Conservation (phyloP, 768 basidiomycete species). For the Boletus edulis region DNA sequence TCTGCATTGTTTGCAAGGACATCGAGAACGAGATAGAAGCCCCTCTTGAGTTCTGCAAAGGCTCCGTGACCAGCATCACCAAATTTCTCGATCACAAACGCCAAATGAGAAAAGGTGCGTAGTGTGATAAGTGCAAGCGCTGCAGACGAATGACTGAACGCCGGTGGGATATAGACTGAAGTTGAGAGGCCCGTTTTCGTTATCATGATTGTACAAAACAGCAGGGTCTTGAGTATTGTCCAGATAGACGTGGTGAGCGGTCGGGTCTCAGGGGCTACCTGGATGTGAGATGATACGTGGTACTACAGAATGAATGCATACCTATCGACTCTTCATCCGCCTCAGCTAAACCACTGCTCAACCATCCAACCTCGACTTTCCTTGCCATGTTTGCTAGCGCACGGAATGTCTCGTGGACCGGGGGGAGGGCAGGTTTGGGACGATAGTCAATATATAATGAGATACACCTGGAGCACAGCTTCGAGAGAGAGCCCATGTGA, state of each 20-base stretch:
- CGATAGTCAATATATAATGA: slow-evolving; percentile 36
- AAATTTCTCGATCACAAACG: slow-evolving; percentile 78
- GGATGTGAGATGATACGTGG: slow-evolving; percentile 2
- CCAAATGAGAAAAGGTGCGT: slow-evolving; percentile 59
- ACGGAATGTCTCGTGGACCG: slow-evolving; percentile 27
- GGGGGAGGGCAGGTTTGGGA: slow-evolving; percentile 27
- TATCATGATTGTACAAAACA: slow-evolving; percentile 72
- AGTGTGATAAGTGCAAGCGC: slow-evolving; percentile 55
- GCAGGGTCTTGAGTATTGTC: slow-evolving; percentile 66
- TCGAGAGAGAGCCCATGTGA: slow-evolving; percentile 41
- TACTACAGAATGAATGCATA: slow-evolving; percentile 32
- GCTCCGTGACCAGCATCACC: slow-evolving; percentile 59
- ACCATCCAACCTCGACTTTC: slow-evolving; percentile 50
- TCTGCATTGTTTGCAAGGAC: slow-evolving; percentile 48
- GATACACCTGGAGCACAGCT: slow-evolving; percentile 33
- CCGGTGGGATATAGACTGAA: slow-evolving; percentile 50
- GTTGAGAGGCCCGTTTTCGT: slow-evolving; percentile 58
- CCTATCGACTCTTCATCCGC: slow-evolving; percentile 24
- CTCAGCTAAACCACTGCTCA: slow-evolving; percentile 34
- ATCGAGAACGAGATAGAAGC: slow-evolving; percentile 77
- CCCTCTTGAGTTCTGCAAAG: slow-evolving; percentile 70
- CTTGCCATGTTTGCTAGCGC: slow-evolving; percentile 36
- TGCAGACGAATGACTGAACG: slow-evolving; percentile 36
- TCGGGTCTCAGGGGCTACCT: slow-evolving; percentile 42
- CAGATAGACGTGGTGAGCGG: slow-evolving; percentile 53